phyloP scores from a whole-genome alignment of 768 basidiomycete species.

The Auricularia sp. region DNA sequence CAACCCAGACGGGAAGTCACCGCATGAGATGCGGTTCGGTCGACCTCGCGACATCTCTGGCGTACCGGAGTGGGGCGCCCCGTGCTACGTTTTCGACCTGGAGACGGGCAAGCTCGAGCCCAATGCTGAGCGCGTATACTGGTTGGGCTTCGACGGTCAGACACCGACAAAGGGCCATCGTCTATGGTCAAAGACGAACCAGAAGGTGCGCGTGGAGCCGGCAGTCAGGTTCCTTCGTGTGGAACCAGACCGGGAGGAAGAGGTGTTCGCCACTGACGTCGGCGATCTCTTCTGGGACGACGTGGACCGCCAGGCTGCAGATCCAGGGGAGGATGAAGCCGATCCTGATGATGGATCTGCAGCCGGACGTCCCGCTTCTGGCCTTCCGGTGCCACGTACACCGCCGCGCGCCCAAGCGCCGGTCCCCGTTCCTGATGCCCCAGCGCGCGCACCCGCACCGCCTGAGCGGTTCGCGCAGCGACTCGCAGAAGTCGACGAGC shows the following conservation, averaged over 20 bases:
- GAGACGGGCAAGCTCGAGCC: neutral
- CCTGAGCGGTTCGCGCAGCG: neutral
- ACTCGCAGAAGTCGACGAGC: neutral
- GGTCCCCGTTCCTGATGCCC: neutral
- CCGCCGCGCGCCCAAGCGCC: neutral
- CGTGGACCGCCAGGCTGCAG: neutral
- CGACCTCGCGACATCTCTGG: neutral
- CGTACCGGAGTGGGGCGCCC: neutral
- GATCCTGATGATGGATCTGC: neutral
- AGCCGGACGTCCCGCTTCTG: neutral
- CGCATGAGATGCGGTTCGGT: neutral
- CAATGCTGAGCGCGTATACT: neutral
- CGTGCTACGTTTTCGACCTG: neutral
- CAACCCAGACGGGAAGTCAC: neutral
- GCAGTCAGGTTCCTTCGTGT: neutral
- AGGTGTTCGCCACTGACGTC: neutral
- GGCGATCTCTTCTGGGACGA: neutral
- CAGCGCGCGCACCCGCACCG: neutral
- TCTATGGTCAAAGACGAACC: neutral
- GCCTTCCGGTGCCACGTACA: neutral
- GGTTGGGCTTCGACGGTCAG: neutral
- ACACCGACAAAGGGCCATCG: neutral
- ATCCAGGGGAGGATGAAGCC: neutral
- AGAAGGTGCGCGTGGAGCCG: neutral
- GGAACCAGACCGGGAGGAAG: neutral